phyloP scores from a whole-genome alignment of 2,329 filamentous ascomycete species.

The Pyrenochaeta sp. region DNA sequence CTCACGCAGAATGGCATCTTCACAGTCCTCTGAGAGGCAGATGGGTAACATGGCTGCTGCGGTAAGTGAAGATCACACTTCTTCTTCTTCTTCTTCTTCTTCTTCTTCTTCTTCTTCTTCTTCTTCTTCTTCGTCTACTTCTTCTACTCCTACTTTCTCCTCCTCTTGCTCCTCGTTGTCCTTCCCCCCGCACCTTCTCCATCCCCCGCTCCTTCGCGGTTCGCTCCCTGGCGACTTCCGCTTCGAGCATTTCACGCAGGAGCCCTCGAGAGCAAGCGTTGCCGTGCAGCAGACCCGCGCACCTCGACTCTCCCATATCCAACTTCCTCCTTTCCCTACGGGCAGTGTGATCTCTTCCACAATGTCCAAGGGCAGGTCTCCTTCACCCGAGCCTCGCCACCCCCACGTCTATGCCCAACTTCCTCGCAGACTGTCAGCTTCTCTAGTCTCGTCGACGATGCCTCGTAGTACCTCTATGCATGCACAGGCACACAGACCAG shows the following conservation, averaged over 20 bases:
- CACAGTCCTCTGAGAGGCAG: constrained; percentile 31
- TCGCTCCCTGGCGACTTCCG: constrained; percentile 6
- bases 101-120: constrained; percentile 11
- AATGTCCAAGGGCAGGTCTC: background rate
- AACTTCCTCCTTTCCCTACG: background rate
- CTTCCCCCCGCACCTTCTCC: background rate
- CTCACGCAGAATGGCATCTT: constrained; percentile 39
- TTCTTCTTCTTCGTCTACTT: constrained; percentile 3
- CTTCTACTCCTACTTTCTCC: constrained; percentile 9
- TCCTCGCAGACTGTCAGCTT: background rate
- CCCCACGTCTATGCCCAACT: background rate
- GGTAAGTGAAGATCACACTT: constrained; percentile 32
- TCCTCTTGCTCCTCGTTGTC: constrained; percentile 8
- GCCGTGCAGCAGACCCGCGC: background rate
- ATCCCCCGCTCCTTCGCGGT: constrained; percentile 1
- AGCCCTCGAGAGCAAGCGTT: background rate
- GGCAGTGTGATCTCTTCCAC: background rate
- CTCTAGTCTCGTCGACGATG: background rate
- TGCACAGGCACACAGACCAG: background rate
- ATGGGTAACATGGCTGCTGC: constrained; percentile 37
- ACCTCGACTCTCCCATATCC: background rate
- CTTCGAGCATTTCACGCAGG: background rate
- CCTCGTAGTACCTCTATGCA: background rate
- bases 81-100: constrained; percentile 12
- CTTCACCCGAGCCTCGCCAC: background rate